These are phyloP conservation scores for Coprinellus micaceus DNA, from an alignment of 768 basidiomycete species.

Conservation along the genomic window DNA sequence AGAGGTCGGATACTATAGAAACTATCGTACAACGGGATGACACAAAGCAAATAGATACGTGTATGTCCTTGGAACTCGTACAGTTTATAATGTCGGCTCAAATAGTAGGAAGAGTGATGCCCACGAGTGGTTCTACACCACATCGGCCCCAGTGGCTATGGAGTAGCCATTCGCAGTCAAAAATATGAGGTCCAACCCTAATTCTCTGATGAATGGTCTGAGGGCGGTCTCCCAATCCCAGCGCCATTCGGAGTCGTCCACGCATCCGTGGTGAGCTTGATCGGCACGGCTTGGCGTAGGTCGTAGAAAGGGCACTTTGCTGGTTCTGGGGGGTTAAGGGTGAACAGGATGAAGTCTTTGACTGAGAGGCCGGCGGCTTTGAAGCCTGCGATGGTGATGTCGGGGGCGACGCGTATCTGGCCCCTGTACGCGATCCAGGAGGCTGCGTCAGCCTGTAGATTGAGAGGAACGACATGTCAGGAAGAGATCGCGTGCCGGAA, in stretches of 20 bases:
- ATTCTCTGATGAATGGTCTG: not conserved
- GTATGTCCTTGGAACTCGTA: too few species aligned
- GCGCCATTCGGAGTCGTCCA: not conserved
- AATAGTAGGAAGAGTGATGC: too few species aligned
- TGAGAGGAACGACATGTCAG: not conserved
- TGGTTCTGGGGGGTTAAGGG: not conserved
- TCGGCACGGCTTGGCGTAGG: not conserved
- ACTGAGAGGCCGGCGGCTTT: slow-evolving; percentile 61
- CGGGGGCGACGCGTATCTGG: slow-evolving; percentile 49
- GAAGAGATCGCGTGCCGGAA: not conserved
- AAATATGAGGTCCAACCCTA: too few species aligned
- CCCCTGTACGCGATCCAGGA: slow-evolving; percentile 61
- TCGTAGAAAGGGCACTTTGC: not conserved
- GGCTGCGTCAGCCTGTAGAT: slow-evolving; percentile 55
- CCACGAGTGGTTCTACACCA: too few species aligned
- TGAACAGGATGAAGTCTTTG: slow-evolving; percentile 38
- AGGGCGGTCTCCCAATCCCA: not conserved
- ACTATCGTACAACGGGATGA: too few species aligned
- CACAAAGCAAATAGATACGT: too few species aligned
- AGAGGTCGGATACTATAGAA: too few species aligned
- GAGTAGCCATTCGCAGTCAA: too few species aligned
- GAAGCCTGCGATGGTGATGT: slow-evolving; percentile 58
- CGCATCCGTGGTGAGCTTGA: not conserved
- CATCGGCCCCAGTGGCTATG: too few species aligned
- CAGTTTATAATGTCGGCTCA: too few species aligned